A percentile compares a stretch with the other conserved stretches of the same genome.
phyloP scores from a whole-genome alignment of 179 eudicot species.

The Actinidia polygama region DNA sequence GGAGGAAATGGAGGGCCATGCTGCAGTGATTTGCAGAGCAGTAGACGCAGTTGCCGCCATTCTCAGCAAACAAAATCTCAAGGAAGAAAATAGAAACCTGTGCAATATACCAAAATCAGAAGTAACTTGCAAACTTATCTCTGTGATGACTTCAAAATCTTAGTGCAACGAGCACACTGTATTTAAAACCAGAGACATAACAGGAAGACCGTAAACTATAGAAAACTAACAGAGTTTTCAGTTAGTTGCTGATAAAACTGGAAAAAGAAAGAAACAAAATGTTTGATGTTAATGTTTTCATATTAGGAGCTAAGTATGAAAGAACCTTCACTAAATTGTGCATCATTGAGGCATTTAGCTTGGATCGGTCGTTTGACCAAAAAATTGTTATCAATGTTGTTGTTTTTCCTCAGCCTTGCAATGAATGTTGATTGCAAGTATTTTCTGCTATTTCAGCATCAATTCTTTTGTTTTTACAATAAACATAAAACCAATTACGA shows the following conservation, averaged over 20 bases:
- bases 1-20: slow-evolving; percentile 54
- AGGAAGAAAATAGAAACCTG: slow-evolving; percentile 13
- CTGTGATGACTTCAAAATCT: background rate
- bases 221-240: background rate
- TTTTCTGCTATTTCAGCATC: background rate
- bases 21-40: slow-evolving; percentile 65
- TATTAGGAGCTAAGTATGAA: background rate
- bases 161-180: too few relatives aligned
- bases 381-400: background rate
- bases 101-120: background rate
- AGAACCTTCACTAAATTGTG: background rate
- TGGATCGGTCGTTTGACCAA: background rate
- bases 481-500: background rate
- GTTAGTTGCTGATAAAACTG: background rate
- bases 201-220: background rate
- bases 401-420: too few relatives aligned
- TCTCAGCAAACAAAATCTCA: background rate
- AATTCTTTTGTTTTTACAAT: background rate
- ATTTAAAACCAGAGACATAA: background rate
- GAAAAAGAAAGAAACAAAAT: background rate
- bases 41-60: slow-evolving; percentile 79
- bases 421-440: background rate
- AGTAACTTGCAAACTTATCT: background rate
- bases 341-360: background rate
- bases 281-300: background rate